Evolutionary conservation across 2,329 filamentous ascomycete species (phyloP).

Genomic region (Cladorrhinum sp.): DNA sequence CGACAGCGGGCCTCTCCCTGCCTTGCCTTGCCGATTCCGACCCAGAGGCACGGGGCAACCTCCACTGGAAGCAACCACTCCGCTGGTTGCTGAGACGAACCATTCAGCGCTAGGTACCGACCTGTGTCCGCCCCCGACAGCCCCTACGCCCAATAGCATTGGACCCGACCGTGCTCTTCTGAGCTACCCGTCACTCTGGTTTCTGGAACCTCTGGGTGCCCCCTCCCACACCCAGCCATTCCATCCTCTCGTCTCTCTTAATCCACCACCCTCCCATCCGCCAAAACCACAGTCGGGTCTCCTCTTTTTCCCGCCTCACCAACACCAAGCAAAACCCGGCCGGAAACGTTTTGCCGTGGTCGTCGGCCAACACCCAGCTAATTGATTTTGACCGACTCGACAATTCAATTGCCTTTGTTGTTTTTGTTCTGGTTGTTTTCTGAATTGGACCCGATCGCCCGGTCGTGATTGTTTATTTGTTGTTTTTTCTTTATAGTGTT

Average conservation of each 20-base stretch:
- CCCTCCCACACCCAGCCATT: slow-evolving; percentile 11
- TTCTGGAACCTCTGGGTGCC: slow-evolving; percentile 25
- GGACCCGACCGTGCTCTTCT: slow-evolving; percentile 24
- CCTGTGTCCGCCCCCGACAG: slow-evolving; percentile 10
- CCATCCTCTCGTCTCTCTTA: not conserved
- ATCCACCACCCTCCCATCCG: slow-evolving; percentile 5
- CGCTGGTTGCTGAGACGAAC: slow-evolving; percentile 25
- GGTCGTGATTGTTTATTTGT: slow-evolving; percentile 7
- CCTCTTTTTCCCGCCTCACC: not conserved
- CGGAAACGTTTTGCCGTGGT: not conserved
- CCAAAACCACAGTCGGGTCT: not conserved
- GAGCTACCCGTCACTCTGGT: slow-evolving; percentile 28
- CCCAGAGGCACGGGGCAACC: slow-evolving; percentile 7
- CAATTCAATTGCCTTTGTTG: not conserved
- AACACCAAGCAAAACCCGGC: not conserved
- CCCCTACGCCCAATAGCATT: slow-evolving; percentile 24
- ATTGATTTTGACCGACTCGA: not conserved
- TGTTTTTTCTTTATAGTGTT: slow-evolving; percentile 1
- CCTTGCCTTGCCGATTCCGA: not conserved
- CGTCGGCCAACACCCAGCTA: not conserved
- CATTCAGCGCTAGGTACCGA: slow-evolving; percentile 9
- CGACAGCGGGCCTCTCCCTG: too few relatives aligned
- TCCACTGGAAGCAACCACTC: slow-evolving; percentile 11
- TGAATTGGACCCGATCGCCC: slow-evolving; percentile 1
- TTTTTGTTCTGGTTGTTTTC: not conserved